Evolutionary conservation across 495 filamentous ascomycete species (phyloP).

Genomic region (Penicillium subrubescens): DNA sequence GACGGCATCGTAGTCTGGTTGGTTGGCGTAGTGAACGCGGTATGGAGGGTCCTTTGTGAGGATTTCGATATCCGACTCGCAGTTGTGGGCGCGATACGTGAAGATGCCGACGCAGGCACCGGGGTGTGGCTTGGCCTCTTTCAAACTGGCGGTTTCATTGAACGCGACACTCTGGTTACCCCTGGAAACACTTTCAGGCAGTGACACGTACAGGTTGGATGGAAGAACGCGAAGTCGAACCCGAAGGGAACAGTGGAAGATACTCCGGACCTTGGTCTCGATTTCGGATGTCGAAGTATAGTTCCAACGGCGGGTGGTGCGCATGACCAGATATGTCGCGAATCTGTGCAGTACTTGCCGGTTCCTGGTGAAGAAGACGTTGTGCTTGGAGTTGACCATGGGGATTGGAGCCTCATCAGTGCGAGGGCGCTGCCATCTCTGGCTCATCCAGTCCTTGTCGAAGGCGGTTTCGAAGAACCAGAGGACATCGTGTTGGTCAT

Average conservation of each 20-base stretch:
- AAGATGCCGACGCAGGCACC: conserved; percentile 72
- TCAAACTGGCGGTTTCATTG: conserved; percentile 4
- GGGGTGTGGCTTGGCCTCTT: conserved; percentile 16
- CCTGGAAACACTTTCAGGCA: conserved; percentile 7
- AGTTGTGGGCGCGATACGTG: conserved; percentile 62
- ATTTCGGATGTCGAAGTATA: conserved; percentile 69
- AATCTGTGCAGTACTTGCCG: conserved; percentile 18
- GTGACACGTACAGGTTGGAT: conserved; percentile 11
- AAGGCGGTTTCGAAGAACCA: conserved; percentile 42
- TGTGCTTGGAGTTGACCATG: conserved; percentile 65
- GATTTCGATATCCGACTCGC: conserved; percentile 80
- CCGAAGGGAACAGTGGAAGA: conserved; percentile 63
- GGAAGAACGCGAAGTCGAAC: conserved; percentile 53
- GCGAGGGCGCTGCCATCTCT: conserved; percentile 57
- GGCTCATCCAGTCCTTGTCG: conserved; percentile 57
- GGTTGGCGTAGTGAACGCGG: conserved; percentile 72
- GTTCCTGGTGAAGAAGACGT: conserved; percentile 61
- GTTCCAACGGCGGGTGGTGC: conserved; percentile 54
- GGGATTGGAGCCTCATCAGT: conserved; percentile 44
- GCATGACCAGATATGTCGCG: conserved; percentile 61
- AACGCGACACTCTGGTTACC: not conserved
- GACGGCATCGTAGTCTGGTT: conserved; percentile 57
- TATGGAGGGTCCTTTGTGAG: conserved; percentile 59
- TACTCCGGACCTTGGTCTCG: conserved; percentile 54
- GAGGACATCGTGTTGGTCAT: conserved; percentile 16